These are phyloP conservation scores for Ganoderma resinaceum DNA, from an alignment of 1,284 basidiomycete genomes.

Conservation along the genomic window DNA sequence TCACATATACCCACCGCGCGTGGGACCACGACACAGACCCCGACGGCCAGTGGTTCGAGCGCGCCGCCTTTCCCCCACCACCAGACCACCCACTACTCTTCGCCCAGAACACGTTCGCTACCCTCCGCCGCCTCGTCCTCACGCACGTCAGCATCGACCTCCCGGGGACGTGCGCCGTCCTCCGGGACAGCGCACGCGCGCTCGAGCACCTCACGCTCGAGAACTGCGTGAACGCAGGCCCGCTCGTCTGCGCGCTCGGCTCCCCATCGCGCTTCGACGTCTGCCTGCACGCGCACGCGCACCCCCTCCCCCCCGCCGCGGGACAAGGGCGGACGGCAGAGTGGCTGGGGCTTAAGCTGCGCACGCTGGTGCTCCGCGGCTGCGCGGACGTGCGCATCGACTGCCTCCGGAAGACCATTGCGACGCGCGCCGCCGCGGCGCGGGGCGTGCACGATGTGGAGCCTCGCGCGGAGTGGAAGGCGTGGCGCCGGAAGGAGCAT, in stretches of 20 bases:
- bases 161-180: neutral
- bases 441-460: neutral
- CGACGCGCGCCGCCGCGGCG: neutral
- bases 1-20: neutral
- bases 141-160: neutral
- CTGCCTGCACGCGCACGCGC: neutral
- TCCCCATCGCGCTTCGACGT: neutral
- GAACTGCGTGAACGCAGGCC: neutral
- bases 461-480: neutral
- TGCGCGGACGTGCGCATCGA: slow-evolving; percentile 3
- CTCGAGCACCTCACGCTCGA: neutral
- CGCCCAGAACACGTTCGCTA: neutral
- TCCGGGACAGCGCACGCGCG: neutral
- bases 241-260: neutral
- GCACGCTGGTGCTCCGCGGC: neutral
- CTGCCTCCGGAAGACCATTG: neutral
- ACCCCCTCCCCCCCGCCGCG: neutral
- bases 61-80: neutral
- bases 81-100: neutral
- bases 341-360: neutral
- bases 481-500: neutral
- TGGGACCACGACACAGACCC: neutral
- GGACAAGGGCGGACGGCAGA: neutral
- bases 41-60: neutral
- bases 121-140: neutral